Evolutionary conservation across 129 eudicot species (phyloP), one percentile per base, ranked within the genome.

Genomic region (Cynara cardunculus): DNA sequence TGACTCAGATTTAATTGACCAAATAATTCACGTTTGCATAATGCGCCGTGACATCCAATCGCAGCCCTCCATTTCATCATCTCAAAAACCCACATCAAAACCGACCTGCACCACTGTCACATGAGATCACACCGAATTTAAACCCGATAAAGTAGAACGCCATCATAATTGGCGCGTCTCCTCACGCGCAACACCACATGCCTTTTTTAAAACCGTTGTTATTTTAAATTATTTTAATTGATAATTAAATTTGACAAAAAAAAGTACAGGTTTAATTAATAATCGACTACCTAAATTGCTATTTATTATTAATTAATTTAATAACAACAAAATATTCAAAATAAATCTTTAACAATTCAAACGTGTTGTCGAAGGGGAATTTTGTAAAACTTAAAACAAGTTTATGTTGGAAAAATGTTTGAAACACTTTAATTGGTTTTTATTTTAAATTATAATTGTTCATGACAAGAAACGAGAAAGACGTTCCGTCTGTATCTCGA

Each of bases 31-130:
- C 75, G 11, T 71, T 35, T 71, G 75, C 24, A 31, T 28, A 16
- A 16, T 71, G n/a, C 24, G 21, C 22, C 27, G 8, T 31, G 1
- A 7, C 11, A 27, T 22, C 75, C 75, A 71, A 71, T 71, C 75
- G n/a, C 75, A 5, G 49, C 75, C 75, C 46, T 35, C 49, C 75
- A 32, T 30, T 71, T 71, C 26, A 69, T 69, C 75, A 71, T 35
- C 75, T 28, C 3, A 18, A 71, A 30, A 31, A 13, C 5, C 35
- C 39, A 22, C 39, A 27, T 14, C 21, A 4, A 13, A 28, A 31
- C 49, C 74, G 22, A 19, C 74, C 41, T 71, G 22, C 74, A 71
- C 49, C 74, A 18, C 72, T 28, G 34, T 5, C 16, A 21, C 28
- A 25, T 16, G 25, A 14, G 21, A 71, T n/a, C 74, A 56, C 37